phyloP scores from a whole-genome alignment of 495 filamentous ascomycete genomes.

The Emericellopsis terricola region DNA sequence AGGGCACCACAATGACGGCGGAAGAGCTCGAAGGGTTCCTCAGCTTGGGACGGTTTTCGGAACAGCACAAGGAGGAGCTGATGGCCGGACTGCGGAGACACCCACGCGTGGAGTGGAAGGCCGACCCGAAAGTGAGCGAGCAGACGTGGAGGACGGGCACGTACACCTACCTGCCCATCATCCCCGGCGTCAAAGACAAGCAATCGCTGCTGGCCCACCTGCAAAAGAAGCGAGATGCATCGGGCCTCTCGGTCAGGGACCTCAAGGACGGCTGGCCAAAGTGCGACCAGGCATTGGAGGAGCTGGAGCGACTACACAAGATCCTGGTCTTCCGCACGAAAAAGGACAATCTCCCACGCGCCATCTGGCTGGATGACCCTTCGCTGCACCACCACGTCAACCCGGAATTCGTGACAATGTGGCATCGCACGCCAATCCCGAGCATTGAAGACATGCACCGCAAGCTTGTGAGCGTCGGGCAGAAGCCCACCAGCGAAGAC shows the following conservation, averaged over 20 bases:
- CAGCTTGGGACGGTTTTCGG: constrained; percentile 35
- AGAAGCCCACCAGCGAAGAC: constrained; percentile 63
- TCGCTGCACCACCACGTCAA: constrained; percentile 60
- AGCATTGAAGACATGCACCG: constrained; percentile 54
- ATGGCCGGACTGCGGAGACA: constrained; percentile 35
- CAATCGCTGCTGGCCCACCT: constrained; percentile 63
- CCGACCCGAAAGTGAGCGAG: constrained; percentile 35
- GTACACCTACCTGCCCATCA: constrained; percentile 60
- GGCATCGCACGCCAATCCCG: constrained; percentile 68
- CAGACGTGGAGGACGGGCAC: constrained; percentile 39
- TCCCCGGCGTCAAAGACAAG: constrained; percentile 55
- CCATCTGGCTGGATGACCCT: constrained; percentile 80
- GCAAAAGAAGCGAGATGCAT: constrained; percentile 62
- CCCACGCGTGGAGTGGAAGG: constrained; percentile 52
- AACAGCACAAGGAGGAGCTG: constrained; percentile 21
- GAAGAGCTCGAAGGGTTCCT: constrained; percentile 61
- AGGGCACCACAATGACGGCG: constrained; percentile 51
- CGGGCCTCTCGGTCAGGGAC: constrained; percentile 66
- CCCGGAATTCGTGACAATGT: constrained; percentile 62
- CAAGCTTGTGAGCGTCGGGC: constrained; percentile 50
- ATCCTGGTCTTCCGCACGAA: constrained; percentile 76
- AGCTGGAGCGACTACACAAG: constrained; percentile 60
- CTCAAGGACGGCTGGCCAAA: constrained; percentile 89
- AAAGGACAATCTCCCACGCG: constrained; percentile 72
- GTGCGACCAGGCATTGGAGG: constrained; percentile 56